phyloP scores from a whole-genome alignment of 257 asterid genomes.

The Nicotiana undulata region DNA sequence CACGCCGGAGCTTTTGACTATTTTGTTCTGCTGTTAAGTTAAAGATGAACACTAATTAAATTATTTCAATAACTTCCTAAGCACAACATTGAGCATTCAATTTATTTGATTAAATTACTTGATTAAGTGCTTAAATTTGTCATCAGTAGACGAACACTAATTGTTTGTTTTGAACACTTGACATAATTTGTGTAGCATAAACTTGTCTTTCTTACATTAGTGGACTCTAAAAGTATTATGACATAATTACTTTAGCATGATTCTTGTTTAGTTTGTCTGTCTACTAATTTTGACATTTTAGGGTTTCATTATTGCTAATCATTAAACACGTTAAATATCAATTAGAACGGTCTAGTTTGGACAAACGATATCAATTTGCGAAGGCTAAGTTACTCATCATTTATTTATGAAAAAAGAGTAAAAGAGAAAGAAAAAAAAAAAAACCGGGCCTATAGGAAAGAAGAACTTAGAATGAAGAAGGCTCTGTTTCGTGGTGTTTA shows the following conservation, averaged over 20 bases:
- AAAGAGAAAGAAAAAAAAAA: too few relatives aligned
- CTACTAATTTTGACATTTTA: not conserved
- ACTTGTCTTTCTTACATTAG: not conserved
- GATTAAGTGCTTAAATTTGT: not conserved
- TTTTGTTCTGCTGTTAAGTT: not conserved
- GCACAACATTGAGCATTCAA: not conserved
- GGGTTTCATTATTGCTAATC: not conserved
- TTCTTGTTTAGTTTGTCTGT: not conserved
- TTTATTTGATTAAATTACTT: too few relatives aligned
- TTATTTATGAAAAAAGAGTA: too few relatives aligned
- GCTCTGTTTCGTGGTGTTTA: too few relatives aligned
- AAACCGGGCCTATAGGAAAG: too few relatives aligned
- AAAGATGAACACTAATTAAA: not conserved
- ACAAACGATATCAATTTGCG: too few relatives aligned
- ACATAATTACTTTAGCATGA: not conserved
- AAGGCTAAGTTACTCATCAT: too few relatives aligned
- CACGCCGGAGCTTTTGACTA: conserved; percentile 24
- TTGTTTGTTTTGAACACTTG: not conserved
- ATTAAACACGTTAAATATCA: not conserved
- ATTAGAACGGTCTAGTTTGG: not conserved
- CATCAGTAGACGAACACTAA: too few relatives aligned
- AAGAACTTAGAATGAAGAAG: too few relatives aligned
- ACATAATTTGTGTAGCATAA: not conserved
- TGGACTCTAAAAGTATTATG: not conserved
- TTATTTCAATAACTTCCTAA: not conserved